Base-by-base conservation (phyloP, 2,329 filamentous ascomycete genomes). In the Colletotrichum sp. region DNA sequence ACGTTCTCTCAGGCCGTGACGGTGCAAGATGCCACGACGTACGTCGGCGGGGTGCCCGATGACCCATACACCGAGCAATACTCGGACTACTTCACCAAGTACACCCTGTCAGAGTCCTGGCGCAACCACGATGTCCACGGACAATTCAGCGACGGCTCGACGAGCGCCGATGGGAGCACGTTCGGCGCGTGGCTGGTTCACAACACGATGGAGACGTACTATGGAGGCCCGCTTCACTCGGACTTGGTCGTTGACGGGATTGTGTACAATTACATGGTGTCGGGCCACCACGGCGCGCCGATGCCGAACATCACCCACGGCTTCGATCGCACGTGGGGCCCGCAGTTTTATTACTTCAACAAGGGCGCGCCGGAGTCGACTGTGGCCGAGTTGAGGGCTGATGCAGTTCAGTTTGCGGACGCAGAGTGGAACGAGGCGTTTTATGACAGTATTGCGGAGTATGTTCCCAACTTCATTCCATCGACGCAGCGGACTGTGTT, bases 11-110 rank as follows among this genome's bases (percentile, higher is more conserved):
- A 85, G 5, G 81, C 89, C 66, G 81, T 89, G 10, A 86, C 87
- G 3, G 91, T 93, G 6, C 92, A 93, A 80, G 92, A 93, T 81
- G 91, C 92, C 6, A 92, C 92, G 0, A 93, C 91, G 90, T 89
- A 90, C 63, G 81, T 93, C 16, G 89, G 89, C 30, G 89, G 89
- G 63, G 88, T 88, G 0, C 87, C 88, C 0, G 79, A 88, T 18
- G 89, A 92, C 79, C 84, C 89, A 0, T 93, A 93, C 78, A 89
- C 91, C 0, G 81, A 87, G 48, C 83, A 91, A 61, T 87, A 90
- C 72, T 86, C 89, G 3, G 89, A 92, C 61, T 93, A 92, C 81
- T 93, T 93, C 79, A 93, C 92, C 26, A 93, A 93, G 80, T 93
- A 93, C 79, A 93, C 89, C 0, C 93, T 93, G 74, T 86, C 87